Conservation (phyloP, 345 rosid species). For the Schrenkiella parvula region DNA sequence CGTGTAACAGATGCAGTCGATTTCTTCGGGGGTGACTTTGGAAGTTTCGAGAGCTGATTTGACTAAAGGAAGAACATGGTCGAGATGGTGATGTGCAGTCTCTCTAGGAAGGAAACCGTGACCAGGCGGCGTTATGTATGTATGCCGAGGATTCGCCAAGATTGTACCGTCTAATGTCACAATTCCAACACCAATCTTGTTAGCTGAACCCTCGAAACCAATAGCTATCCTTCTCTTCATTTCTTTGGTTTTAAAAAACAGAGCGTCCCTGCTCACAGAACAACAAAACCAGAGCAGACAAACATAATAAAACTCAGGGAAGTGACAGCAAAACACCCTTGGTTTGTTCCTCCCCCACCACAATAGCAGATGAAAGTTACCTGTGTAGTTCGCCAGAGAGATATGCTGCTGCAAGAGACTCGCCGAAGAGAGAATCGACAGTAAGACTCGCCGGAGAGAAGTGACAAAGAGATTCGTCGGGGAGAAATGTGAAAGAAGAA, state of each 20-base stretch:
- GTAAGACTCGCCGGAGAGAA: no score
- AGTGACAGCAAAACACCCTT: no score
- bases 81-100: constrained; percentile 90
- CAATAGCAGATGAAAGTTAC: no score
- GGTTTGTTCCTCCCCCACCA: no score
- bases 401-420: no score
- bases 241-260: background rate
- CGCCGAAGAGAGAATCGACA: no score
- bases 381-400: no score
- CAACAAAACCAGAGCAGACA: background rate
- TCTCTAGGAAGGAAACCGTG: constrained; percentile 96
- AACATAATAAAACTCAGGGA: no score
- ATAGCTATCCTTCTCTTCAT: constrained; percentile 80
- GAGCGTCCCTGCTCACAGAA: background rate
- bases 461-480: no score
- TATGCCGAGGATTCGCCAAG: constrained; percentile 90
- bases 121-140: constrained; percentile 93
- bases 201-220: constrained; percentile 94
- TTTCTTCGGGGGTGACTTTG: constrained; percentile 56
- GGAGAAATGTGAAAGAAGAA: no score
- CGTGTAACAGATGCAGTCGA: constrained; percentile 89
- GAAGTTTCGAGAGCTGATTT: constrained; percentile 68
- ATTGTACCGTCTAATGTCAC: constrained; percentile 78
- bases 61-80: constrained; percentile 75
- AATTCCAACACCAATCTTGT: constrained; percentile 90